Evolutionary conservation across 2,329 filamentous ascomycete genomes (phyloP).

Genomic region (Cladobotryum mycophilum): DNA sequence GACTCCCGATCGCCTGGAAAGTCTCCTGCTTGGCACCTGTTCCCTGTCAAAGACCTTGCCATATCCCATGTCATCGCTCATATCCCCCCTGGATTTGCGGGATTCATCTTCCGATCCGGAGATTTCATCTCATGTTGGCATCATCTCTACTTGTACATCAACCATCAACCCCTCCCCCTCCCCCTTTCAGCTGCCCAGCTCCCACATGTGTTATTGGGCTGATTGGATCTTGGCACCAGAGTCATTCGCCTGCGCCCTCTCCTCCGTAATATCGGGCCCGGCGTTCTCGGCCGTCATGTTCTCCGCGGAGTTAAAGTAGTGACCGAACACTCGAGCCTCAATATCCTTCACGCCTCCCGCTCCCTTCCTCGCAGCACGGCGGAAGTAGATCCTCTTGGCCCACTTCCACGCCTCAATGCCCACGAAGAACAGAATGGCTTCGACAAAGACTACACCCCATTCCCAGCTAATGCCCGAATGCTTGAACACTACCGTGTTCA

Average conservation of each 20-base stretch:
- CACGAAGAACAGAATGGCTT: conserved; percentile 48
- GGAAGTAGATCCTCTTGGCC: conserved; percentile 28
- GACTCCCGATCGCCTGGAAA: too few relatives aligned
- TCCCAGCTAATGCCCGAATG: conserved; percentile 54
- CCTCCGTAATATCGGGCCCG: not conserved
- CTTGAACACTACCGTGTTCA: conserved; percentile 52
- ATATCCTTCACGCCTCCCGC: not conserved
- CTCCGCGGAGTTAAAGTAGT: not conserved
- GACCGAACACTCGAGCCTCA: not conserved
- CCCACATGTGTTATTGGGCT: conserved; percentile 1
- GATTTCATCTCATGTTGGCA: not conserved
- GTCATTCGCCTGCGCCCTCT: not conserved
- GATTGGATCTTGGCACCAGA: not conserved
- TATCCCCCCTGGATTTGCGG: too few relatives aligned
- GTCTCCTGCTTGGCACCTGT: too few relatives aligned
- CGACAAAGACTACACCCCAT: conserved; percentile 53
- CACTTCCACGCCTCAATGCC: conserved; percentile 55
- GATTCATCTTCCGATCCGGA: too few relatives aligned
- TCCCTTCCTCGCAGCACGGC: not conserved
- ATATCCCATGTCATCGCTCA: too few relatives aligned
- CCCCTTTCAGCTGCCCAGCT: not conserved
- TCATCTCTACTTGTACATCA: not conserved
- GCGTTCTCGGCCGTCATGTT: not conserved
- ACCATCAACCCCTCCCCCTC: not conserved
- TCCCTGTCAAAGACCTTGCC: too few relatives aligned